Base-by-base conservation (phyloP, 202 grass and related monocot genomes). In the Setaria italica region DNA sequence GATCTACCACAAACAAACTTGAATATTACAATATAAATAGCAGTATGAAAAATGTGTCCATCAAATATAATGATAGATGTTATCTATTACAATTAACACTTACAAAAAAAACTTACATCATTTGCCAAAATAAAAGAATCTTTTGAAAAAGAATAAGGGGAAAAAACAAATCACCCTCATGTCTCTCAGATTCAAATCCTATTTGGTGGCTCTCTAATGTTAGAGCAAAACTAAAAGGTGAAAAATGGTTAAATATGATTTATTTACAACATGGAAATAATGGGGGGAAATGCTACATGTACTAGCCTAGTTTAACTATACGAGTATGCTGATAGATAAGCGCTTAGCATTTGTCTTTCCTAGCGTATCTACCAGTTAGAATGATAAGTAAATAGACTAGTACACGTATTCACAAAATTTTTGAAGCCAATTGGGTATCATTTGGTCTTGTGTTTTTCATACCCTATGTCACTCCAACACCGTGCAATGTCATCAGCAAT, bases 401-500 rank as follows among this genome's bases (percentile, higher is more conserved):
- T 49, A 84, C 54, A 69, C 8, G 29, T 49, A 62, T 63, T 17
- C 33, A 75, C 34, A 32, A 87, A 91, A 67, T 59, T 50, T 17
- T 66, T 19, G 0, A 19, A 48, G 10, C 56, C 0, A 51, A 19
- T 29, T 1, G 2, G 1, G 32, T 47, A 70, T 74, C 67, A 77
- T 54, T 88, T 81, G 42, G 11, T 69, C 50, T 68, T 80, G 6
- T 62, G 32, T 47, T 33, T 74, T 85, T 39, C 78, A 16, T 78
- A 39, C 7, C 33, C 46, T 16, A 49, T 87, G 35, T 76, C 65
- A 72, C 19, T 81, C 80, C 80, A 95, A 66, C 71, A 73, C 6
- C 69, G 60, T 14, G 4, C 41, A 57, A 98, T 89, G 14, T 98
- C 95, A 15, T 89, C 64, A 0, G 89, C 79, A 45, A 92, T 88